phyloP scores from a whole-genome alignment of 768 basidiomycete species.

The Pleurotus cornucopiae region DNA sequence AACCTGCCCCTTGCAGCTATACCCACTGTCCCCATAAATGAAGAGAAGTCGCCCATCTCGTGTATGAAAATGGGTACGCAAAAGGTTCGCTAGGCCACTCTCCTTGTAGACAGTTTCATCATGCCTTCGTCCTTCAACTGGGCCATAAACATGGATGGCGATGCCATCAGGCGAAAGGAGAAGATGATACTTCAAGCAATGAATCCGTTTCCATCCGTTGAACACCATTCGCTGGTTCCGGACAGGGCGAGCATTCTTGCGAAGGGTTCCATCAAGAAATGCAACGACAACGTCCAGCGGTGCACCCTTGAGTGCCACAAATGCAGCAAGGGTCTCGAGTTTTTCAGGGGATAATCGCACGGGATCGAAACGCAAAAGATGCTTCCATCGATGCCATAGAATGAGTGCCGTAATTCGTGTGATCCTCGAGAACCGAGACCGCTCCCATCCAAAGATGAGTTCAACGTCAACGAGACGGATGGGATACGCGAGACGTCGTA shows the following conservation, averaged over 20 bases:
- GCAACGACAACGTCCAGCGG: conserved; percentile 9
- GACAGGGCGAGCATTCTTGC: background rate
- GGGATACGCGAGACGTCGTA: background rate
- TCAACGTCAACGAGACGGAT: background rate
- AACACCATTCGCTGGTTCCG: conserved; percentile 15
- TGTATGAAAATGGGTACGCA: conserved; percentile 12
- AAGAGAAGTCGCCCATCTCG: conserved; percentile 10
- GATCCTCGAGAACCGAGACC: background rate
- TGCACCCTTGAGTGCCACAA: conserved; percentile 7
- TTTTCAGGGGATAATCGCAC: conserved; percentile 3
- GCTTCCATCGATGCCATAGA: conserved; percentile 14
- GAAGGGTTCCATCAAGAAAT: conserved; percentile 13
- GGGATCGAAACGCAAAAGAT: conserved; percentile 12
- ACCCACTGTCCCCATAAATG: conserved; percentile 13
- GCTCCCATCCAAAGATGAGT: background rate
- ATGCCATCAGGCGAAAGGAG: conserved; percentile 13
- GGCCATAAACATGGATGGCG: conserved; percentile 14
- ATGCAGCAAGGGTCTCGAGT: conserved; percentile 3
- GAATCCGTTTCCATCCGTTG: conserved; percentile 15
- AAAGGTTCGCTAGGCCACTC: conserved; percentile 10
- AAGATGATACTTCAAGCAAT: background rate
- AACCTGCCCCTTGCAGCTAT: conserved; percentile 4
- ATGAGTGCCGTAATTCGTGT: conserved; percentile 6
- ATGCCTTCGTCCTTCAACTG: conserved; percentile 13
- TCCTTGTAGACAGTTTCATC: conserved; percentile 15